These are phyloP conservation scores for Leccinum rimulosum DNA, from an alignment of 768 basidiomycete species.

Conservation along the genomic window DNA sequence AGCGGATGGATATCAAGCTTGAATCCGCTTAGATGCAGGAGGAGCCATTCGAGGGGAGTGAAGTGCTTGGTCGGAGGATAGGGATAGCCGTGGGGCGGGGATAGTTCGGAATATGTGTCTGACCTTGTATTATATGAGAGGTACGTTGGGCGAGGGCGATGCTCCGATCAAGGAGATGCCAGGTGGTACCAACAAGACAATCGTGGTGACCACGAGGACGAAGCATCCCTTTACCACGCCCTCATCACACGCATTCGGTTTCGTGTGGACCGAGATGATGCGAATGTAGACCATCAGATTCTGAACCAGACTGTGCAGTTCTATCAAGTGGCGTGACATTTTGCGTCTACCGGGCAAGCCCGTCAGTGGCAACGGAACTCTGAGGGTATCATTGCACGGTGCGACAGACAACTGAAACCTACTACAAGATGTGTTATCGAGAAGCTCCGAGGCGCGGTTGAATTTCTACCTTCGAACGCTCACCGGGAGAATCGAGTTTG, in stretches of 20 bases:
- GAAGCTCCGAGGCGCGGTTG: neutral
- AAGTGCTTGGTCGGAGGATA: neutral
- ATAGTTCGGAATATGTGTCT: neutral
- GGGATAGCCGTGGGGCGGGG: neutral
- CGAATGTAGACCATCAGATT: neutral
- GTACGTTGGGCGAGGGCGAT: neutral
- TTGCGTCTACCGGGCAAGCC: neutral
- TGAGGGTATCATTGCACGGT: neutral
- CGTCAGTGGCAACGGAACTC: neutral
- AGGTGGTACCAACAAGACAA: neutral
- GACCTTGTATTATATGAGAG: neutral
- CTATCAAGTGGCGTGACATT: neutral
- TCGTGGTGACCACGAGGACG: neutral
- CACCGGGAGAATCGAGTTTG: neutral
- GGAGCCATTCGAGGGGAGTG: neutral
- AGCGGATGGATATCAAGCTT: neutral
- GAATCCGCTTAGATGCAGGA: neutral
- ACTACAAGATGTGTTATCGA: neutral
- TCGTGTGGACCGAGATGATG: neutral
- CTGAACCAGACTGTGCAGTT: neutral
- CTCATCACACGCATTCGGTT: neutral
- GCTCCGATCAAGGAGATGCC: neutral
- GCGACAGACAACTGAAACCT: neutral
- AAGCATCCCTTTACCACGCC: neutral
- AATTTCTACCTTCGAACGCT: neutral